Conservation (phyloP, 1,284 basidiomycete genomes). For the Bjerkandera adusta region DNA sequence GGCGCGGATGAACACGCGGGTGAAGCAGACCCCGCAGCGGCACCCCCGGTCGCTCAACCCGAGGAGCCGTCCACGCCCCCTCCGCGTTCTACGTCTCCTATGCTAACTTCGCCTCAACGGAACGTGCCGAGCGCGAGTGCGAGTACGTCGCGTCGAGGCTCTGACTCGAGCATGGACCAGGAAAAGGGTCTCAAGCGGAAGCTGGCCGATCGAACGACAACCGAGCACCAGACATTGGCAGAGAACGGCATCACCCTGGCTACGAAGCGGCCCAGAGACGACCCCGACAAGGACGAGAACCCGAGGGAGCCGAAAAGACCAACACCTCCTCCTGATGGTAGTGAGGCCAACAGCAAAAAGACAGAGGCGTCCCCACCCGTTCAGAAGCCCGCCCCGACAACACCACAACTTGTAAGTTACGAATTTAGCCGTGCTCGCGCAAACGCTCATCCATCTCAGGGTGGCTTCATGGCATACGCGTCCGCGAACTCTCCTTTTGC, state of each 20-base stretch:
- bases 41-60: conserved; percentile 21
- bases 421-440: neutral
- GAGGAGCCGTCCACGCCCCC: conserved; percentile 9
- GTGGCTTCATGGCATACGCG: conserved; percentile 75
- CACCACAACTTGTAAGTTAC: conserved; percentile 47
- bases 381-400: conserved; percentile 30
- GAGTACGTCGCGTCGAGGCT: conserved; percentile 9
- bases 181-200: conserved; percentile 67
- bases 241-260: conserved; percentile 31
- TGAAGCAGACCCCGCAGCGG: conserved; percentile 26
- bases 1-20: conserved; percentile 25
- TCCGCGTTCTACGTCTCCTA: conserved; percentile 1
- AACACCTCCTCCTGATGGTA: conserved; percentile 69
- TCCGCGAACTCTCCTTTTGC: conserved; percentile 69
- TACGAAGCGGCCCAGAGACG: conserved; percentile 52
- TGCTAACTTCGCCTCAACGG: neutral
- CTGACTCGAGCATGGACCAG: conserved; percentile 32
- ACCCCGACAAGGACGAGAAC: conserved; percentile 53
- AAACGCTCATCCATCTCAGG: too few relatives aligned
- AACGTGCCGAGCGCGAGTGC: neutral
- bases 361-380: too few relatives aligned
- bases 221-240: conserved; percentile 30
- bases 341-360: conserved; percentile 29
- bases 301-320: conserved; percentile 61
- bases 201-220: conserved; percentile 43